Conservation (phyloP, 106 monocot genomes). For the Posidonia australis region DNA sequence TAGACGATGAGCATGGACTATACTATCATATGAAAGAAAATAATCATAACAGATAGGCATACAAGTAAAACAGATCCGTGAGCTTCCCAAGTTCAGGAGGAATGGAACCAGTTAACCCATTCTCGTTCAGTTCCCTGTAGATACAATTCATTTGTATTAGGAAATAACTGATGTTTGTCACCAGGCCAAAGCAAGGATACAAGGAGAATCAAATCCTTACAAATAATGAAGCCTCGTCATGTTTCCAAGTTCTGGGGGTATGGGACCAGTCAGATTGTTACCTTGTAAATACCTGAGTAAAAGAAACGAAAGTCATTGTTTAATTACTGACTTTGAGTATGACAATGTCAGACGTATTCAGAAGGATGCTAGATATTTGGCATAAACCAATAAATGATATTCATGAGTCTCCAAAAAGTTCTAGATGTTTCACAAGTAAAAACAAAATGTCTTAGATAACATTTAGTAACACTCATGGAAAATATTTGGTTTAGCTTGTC, state of each 20-base stretch:
- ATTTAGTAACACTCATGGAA: too few species aligned
- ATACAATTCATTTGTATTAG: neutral
- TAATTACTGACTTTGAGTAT: too few species aligned
- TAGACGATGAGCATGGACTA: neutral
- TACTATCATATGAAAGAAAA: neutral
- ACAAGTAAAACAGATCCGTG: constrained; percentile 84
- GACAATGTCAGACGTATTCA: too few species aligned
- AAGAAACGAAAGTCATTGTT: neutral
- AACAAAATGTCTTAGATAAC: too few species aligned
- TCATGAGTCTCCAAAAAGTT: too few species aligned
- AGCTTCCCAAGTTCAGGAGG: constrained; percentile 91
- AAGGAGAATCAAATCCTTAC: constrained; percentile 29
- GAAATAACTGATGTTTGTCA: neutral
- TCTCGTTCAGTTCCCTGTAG: constrained; percentile 88
- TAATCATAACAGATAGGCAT: constrained; percentile 3
- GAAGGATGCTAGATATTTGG: too few species aligned
- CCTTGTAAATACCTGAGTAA: constrained; percentile 70
- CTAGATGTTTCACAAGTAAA: too few species aligned
- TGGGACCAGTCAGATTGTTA: constrained; percentile 63
- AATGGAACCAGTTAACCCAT: constrained; percentile 58
- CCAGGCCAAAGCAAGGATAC: neutral
- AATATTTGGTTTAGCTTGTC: too few species aligned
- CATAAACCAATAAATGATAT: too few species aligned
- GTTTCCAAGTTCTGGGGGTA: constrained; percentile 93
- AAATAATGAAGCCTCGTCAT: constrained; percentile 84